Percentiles rank a stretch among this genome's conserved stretches.
Conservation (phyloP, 768 basidiomycete species). For the Pulveroboletus ravenelii region DNA sequence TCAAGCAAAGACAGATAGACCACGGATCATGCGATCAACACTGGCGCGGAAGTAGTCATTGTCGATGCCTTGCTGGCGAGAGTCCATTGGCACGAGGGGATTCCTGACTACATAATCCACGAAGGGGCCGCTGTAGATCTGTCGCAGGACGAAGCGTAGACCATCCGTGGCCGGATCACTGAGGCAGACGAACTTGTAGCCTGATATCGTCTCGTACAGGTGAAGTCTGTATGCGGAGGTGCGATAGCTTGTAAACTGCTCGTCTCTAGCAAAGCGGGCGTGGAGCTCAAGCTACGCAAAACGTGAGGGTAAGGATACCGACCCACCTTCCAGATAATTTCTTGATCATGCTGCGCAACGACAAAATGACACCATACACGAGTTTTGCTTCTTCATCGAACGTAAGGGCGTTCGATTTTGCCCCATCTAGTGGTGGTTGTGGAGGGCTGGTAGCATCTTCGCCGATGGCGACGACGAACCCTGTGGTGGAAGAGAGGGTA, state of each 20-base stretch:
- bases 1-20: slow-evolving; percentile 44
- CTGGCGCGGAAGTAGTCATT: slow-evolving; percentile 87
- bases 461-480: slow-evolving; percentile 61
- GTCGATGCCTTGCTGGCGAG: slow-evolving; percentile 79
- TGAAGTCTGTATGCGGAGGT: slow-evolving; percentile 94
- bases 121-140: slow-evolving; percentile 91
- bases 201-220: slow-evolving; percentile 84
- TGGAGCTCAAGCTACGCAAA: background rate
- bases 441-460: slow-evolving; percentile 34
- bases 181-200: slow-evolving; percentile 94
- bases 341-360: slow-evolving; percentile 90
- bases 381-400: slow-evolving; percentile 98
- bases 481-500: slow-evolving; percentile 59
- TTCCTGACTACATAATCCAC: slow-evolving; percentile 92
- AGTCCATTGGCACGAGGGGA: slow-evolving; percentile 82
- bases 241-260: slow-evolving; percentile 84
- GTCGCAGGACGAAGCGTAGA: slow-evolving; percentile 75
- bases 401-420: slow-evolving; percentile 55
- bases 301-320: background rate
- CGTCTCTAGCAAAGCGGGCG: slow-evolving; percentile 53
- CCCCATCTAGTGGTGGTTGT: slow-evolving; percentile 8
- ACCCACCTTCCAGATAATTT: slow-evolving; percentile 78
- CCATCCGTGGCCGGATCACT: slow-evolving; percentile 84
- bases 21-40: slow-evolving; percentile 69
- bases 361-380: slow-evolving; percentile 93